These are phyloP conservation scores for Neurospora sp. DNA, from an alignment of 495 filamentous ascomycete species.

Conservation along the genomic window DNA sequence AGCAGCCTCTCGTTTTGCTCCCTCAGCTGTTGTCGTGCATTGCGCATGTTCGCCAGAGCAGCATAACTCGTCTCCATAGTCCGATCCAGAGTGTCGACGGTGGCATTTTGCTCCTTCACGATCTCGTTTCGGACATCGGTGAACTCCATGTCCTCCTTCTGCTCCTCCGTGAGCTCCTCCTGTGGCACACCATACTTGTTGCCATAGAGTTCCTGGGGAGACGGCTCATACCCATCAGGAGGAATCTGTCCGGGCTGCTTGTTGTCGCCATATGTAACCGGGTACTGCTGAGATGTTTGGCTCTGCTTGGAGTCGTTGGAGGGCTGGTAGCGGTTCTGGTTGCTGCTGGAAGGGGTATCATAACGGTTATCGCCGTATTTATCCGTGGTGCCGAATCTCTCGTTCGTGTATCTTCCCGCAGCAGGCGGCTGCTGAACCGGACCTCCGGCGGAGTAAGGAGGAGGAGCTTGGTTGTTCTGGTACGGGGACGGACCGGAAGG, in stretches of 20 bases:
- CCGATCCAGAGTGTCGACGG: constrained; percentile 61
- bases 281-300: not conserved
- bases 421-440: constrained; percentile 5
- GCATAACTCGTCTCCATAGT: constrained; percentile 43
- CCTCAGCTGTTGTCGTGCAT: not conserved
- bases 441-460: constrained; percentile 9
- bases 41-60: not conserved
- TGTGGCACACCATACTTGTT: constrained; percentile 48
- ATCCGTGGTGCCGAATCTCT: constrained; percentile 50
- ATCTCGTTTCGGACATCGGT: constrained; percentile 62
- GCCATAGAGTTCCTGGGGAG: constrained; percentile 33
- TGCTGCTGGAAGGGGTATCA: constrained; percentile 26
- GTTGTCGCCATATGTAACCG: not conserved
- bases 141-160: constrained; percentile 24
- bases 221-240: constrained; percentile 19
- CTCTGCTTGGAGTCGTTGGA: not conserved
- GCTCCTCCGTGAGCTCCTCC: constrained; percentile 62
- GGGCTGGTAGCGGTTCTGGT: constrained; percentile 10
- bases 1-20: constrained; percentile 1
- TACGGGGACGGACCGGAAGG: constrained; percentile 10
- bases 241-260: constrained; percentile 19
- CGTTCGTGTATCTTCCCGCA: constrained; percentile 42
- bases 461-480: not conserved
- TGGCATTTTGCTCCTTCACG: constrained; percentile 61
- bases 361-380: constrained; percentile 60